Conservation (phyloP, 1,284 basidiomycete species). For the Cryptococcus floricola region DNA sequence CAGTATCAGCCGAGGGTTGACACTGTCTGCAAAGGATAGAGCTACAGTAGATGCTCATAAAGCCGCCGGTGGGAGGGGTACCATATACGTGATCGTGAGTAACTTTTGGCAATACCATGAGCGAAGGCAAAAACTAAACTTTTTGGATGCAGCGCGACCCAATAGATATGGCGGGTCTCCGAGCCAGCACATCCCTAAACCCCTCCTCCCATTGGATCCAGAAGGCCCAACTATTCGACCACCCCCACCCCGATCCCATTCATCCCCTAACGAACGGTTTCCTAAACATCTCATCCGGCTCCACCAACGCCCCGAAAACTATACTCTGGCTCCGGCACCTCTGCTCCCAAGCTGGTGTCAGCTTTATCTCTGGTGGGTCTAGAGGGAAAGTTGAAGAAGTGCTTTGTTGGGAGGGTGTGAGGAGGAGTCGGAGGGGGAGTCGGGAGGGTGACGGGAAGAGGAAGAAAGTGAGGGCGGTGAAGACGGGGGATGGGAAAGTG, state of each 20-base stretch:
- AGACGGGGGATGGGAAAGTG: conserved; percentile 20
- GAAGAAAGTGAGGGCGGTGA: conserved; percentile 15
- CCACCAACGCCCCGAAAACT: conserved; percentile 20
- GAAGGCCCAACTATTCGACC: not conserved
- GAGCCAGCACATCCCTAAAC: not conserved
- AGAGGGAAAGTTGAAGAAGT: conserved; percentile 13
- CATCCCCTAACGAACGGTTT: not conserved
- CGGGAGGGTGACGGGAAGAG: not conserved
- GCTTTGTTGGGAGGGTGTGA: not conserved
- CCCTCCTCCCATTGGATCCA: conserved; percentile 5
- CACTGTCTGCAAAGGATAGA: conserved; percentile 13
- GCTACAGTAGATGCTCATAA: conserved; percentile 10
- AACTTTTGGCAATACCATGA: not conserved
- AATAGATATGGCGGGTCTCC: conserved; percentile 4
- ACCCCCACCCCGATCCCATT: not conserved
- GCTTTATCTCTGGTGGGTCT: conserved; percentile 16
- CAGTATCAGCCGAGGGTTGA: conserved; percentile 4
- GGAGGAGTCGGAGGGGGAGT: too few species aligned
- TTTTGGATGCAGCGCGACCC: conserved; percentile 9
- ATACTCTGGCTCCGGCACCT: conserved; percentile 22
- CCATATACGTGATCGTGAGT: conserved; percentile 16
- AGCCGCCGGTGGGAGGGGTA: conserved; percentile 11
- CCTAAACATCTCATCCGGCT: conserved; percentile 24
- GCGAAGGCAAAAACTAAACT: not conserved
- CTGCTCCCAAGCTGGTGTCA: conserved; percentile 16